Evolutionary conservation across 2,329 filamentous ascomycete species (phyloP).

Genomic region (Verticillium zaregamsianum): DNA sequence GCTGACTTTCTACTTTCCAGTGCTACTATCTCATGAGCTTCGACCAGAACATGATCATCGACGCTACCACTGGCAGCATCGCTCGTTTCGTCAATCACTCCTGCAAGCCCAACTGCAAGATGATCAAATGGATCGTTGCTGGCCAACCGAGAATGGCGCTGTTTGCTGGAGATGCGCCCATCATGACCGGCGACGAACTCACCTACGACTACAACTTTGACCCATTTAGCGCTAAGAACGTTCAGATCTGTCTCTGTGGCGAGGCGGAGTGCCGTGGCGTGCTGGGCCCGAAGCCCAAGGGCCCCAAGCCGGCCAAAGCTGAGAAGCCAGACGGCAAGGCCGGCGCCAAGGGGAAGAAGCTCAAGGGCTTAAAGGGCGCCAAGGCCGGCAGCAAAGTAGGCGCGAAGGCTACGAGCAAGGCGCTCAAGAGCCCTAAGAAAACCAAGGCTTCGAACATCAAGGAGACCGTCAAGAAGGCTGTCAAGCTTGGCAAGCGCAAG

Average conservation of each 20-base stretch:
- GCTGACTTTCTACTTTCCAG: constrained; percentile 37
- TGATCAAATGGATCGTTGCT: constrained; percentile 96
- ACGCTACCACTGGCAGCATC: constrained; percentile 92
- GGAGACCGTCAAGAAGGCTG: constrained; percentile 30
- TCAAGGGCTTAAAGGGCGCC: constrained; percentile 10
- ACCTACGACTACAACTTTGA: constrained; percentile 87
- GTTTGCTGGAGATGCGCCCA: constrained; percentile 84
- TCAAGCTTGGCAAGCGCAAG: constrained; percentile 53
- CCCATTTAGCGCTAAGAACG: constrained; percentile 64
- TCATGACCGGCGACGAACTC: constrained; percentile 92
- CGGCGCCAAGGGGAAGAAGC: constrained; percentile 6
- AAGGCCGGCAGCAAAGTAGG: constrained; percentile 19
- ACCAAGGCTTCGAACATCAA: constrained; percentile 20
- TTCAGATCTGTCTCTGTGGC: constrained; percentile 62
- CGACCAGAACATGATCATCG: constrained; percentile 97
- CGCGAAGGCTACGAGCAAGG: constrained; percentile 14
- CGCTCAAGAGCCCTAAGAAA: not conserved
- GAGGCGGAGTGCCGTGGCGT: constrained; percentile 61
- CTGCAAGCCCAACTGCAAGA: constrained; percentile 91
- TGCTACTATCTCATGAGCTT: constrained; percentile 99
- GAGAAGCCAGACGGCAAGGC: constrained; percentile 27
- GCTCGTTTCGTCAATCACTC: constrained; percentile 98
- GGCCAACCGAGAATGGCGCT: constrained; percentile 95
- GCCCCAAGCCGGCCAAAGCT: constrained; percentile 42
- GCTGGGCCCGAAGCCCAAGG: constrained; percentile 57